phyloP scores from a whole-genome alignment of 352 stramenopile species.

The Phytophthora lateralis region DNA sequence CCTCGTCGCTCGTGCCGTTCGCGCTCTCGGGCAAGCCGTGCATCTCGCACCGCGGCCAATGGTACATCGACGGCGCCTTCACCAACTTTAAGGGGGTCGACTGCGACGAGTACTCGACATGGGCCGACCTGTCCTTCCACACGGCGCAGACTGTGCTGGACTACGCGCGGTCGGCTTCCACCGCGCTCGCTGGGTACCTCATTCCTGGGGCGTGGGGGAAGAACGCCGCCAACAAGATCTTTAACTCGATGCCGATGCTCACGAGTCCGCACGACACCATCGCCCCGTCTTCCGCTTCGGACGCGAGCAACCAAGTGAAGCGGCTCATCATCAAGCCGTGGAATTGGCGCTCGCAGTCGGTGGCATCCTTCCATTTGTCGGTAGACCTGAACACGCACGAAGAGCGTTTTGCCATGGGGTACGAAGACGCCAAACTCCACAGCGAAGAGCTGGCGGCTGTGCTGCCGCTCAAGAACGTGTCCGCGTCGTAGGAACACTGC shows the following conservation, averaged over 20 bases:
- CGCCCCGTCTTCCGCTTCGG: conserved; percentile 23
- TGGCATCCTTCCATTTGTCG: conserved; percentile 63
- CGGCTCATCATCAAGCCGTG: conserved; percentile 66
- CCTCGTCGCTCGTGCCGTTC: conserved; percentile 71
- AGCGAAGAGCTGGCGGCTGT: conserved; percentile 55
- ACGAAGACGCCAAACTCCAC: conserved; percentile 59
- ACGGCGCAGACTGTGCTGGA: conserved; percentile 49
- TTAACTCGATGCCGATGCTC: conserved; percentile 49
- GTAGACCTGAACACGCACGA: conserved; percentile 59
- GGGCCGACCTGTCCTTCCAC: conserved; percentile 62
- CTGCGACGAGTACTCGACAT: conserved; percentile 64
- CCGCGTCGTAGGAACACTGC: not conserved
- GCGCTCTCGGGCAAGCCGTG: conserved; percentile 65
- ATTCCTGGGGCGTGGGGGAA: conserved; percentile 51
- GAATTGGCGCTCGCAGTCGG: conserved; percentile 60
- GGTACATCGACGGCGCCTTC: conserved; percentile 75
- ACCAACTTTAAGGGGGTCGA: conserved; percentile 78
- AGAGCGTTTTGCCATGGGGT: conserved; percentile 62
- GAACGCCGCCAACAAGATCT: conserved; percentile 48
- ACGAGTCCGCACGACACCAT: conserved; percentile 56
- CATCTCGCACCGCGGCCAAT: conserved; percentile 62
- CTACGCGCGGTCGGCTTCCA: conserved; percentile 43
- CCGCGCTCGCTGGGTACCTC: conserved; percentile 43
- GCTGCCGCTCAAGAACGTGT: conserved; percentile 33
- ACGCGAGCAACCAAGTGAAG: conserved; percentile 15